phyloP scores from a whole-genome alignment of 345 rosid species.

The Gossypioides kirkii region DNA sequence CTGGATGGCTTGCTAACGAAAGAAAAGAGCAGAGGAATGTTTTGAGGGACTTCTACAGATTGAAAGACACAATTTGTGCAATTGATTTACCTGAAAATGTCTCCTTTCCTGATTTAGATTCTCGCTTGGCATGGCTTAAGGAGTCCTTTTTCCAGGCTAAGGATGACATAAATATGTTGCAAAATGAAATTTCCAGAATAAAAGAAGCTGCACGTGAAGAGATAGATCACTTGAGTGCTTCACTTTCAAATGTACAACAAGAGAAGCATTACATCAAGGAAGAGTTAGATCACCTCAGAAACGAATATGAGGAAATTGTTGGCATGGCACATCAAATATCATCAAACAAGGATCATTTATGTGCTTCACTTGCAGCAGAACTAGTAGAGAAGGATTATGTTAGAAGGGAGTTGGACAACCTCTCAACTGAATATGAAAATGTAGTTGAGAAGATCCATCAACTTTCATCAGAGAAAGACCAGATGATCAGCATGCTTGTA shows the following conservation, averaged over 20 bases:
- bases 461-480: conserved; percentile 51
- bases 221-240: conserved; percentile 22
- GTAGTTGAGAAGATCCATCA: conserved; percentile 36
- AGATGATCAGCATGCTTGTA: conserved; percentile 45
- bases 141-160: conserved; percentile 54
- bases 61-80: conserved; percentile 48
- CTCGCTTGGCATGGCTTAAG: conserved; percentile 59
- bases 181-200: conserved; percentile 39
- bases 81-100: conserved; percentile 60
- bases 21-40: conserved; percentile 43
- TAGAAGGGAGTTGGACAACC: conserved; percentile 41
- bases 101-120: conserved; percentile 48
- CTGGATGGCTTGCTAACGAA: conserved; percentile 64
- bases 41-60: conserved; percentile 49
- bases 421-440: conserved; percentile 36
- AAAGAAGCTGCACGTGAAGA: conserved; percentile 40
- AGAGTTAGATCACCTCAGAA: conserved; percentile 8
- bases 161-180: conserved; percentile 43
- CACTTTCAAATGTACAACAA: conserved; percentile 8
- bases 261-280: conserved; percentile 12
- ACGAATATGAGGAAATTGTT: conserved; percentile 5
- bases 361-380: conserved; percentile 50
- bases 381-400: conserved; percentile 58
- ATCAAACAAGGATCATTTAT: conserved; percentile 37
- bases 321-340: not conserved